Conservation (phyloP, 1,284 basidiomycete species). For the Sanguinoderma infundibulare region DNA sequence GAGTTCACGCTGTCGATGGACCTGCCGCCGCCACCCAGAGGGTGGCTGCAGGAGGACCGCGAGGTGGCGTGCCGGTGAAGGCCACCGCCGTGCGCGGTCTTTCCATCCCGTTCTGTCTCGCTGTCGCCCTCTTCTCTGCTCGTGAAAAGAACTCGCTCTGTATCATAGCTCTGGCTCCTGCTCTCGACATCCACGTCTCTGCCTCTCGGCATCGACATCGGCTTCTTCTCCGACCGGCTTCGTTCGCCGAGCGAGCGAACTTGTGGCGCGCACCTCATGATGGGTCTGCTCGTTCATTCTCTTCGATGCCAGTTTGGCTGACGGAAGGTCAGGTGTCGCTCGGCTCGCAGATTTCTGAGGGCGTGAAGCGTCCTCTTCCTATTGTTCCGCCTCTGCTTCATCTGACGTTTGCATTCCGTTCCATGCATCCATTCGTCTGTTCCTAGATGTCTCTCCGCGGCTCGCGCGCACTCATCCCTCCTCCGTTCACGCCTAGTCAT, state of each 20-base stretch:
- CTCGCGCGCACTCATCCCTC: constrained; percentile 5
- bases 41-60: constrained; percentile 13
- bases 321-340: constrained; percentile 9
- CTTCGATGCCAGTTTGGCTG: neutral
- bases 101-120: neutral
- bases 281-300: neutral
- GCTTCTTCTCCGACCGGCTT: neutral
- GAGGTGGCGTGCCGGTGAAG: neutral
- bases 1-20: constrained; percentile 38
- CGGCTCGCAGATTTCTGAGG: neutral
- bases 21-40: constrained; percentile 21
- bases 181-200: neutral
- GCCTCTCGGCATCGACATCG: too few species aligned
- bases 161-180: neutral
- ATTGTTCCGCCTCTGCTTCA: neutral
- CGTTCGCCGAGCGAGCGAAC: neutral
- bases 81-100: neutral
- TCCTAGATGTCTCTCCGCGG: neutral
- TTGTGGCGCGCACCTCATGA: neutral
- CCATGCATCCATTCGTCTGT: neutral
- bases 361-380: neutral
- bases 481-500: constrained; percentile 1
- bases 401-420: neutral
- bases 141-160: too few species aligned
- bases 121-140: neutral